phyloP scores from a whole-genome alignment of 176 grass and related monocot species.

The Oryza meridionalis region DNA sequence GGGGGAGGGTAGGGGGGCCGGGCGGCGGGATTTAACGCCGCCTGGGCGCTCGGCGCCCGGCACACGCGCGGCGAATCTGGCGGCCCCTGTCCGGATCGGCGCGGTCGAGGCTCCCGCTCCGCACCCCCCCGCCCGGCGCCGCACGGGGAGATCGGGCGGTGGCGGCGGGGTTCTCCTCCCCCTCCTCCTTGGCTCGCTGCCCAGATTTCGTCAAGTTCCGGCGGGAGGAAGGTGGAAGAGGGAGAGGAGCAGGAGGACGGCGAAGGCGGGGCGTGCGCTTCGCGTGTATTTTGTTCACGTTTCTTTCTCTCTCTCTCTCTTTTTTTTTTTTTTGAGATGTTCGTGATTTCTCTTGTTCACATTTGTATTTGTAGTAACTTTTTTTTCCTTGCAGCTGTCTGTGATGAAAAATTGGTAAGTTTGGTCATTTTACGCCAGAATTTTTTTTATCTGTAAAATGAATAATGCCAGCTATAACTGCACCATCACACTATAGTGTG shows the following conservation, averaged over 20 bases:
- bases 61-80: neutral
- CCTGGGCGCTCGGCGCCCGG: too few relatives aligned
- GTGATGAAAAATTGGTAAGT: too few relatives aligned
- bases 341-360: too few relatives aligned
- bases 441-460: too few relatives aligned
- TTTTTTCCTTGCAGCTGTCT: neutral
- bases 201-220: constrained; percentile 17
- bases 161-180: neutral
- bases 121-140: neutral
- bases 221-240: neutral
- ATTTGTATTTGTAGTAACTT: neutral
- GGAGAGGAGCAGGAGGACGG: constrained; percentile 17
- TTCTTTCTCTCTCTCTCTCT: neutral
- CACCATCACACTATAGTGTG: too few relatives aligned
- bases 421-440: too few relatives aligned
- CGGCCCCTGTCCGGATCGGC: neutral
- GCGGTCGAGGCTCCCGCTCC: neutral
- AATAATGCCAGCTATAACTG: too few relatives aligned
- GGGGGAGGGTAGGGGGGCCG: neutral
- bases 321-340: neutral
- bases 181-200: neutral
- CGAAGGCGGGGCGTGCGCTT: constrained; percentile 22
- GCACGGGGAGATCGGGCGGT: neutral
- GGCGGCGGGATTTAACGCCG: constrained; percentile 10
- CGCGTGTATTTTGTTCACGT: constrained; percentile 31